Evolutionary conservation across 2,329 filamentous ascomycete genomes (phyloP), one percentile per base, ranked within the genome.

Genomic region (Hymenoscyphus linearis): DNA sequence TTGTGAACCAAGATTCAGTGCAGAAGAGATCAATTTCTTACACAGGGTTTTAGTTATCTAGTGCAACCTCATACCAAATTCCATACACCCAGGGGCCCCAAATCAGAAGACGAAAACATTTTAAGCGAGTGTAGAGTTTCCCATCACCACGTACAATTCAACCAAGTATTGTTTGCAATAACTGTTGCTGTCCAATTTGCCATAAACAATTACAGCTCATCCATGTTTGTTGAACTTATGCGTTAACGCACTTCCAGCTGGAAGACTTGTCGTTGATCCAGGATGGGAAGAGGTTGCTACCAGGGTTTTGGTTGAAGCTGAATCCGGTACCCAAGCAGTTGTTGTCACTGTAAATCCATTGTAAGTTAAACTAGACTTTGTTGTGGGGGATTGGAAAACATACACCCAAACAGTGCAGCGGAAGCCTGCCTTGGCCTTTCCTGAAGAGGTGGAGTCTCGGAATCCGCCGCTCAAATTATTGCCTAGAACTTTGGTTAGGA

Each of bases 351-450:
- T 37, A 12, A 26, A 31, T 25, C 14, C 13, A 31, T 13, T 18
- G 7, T 53, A 26, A 58, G 44, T 22, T 18, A n/a, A 14, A 26
- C 34, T 13, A 37, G 14, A 36, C 14, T 3, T 9, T 14, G 26
- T n/a, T 10, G 2, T 27, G 26, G 26, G 27, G 18, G 22, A 36
- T 25, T 18, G 40, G 35, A 16, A 2, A n/a, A 47, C 57, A 31
- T 59, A 59, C 57, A 63, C 62, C 62, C 57, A 63, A 27, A 56
- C 59, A 22, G 62, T 63, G 53, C 62, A 63, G 14, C 62, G 50
- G 53, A 59, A 63, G 18, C 62, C 62, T 53, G 62, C 56, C 56
- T 63, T 63, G 12, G 62, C 59, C 54, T 63, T 63, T 27, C 62
- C 59, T 18, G 62, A 63, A 10, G 59, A 55, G 26, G 59, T 22